A percentile compares a stretch with the other conserved stretches of the same genome.
These are phyloP conservation scores for Phialophora tarda DNA, from an alignment of 2,329 filamentous ascomycete species.

Conservation along the genomic window DNA sequence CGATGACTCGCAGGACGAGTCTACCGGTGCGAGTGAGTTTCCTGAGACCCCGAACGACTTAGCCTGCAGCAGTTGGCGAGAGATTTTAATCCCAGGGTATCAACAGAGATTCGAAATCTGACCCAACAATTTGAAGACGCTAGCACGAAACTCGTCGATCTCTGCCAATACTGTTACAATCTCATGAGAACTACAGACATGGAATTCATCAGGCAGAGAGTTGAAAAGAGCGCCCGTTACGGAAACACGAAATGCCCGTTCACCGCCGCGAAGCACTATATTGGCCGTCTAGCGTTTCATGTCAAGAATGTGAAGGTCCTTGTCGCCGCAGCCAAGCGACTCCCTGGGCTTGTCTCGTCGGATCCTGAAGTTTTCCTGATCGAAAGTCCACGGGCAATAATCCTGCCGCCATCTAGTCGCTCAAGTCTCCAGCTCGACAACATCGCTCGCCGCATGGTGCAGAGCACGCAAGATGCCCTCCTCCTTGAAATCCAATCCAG, in stretches of 20 bases:
- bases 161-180: conserved; percentile 4
- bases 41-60: too few relatives aligned
- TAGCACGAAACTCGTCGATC: background rate
- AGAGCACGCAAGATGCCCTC: background rate
- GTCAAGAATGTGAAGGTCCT: conserved; percentile 49
- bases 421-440: background rate
- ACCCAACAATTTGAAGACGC: background rate
- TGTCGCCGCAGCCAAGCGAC: conserved; percentile 42
- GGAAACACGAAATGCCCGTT: conserved; percentile 37
- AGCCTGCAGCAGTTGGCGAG: background rate
- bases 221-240: background rate
- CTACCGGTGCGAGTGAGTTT: background rate
- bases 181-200: conserved; percentile 4
- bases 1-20: background rate
- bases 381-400: background rate
- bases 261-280: conserved; percentile 46
- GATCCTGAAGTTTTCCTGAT: background rate
- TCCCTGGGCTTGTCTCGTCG: conserved; percentile 44
- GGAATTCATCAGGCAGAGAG: conserved; percentile 8
- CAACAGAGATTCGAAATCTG: conserved; percentile 1
- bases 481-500: background rate
- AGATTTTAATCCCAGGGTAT: background rate
- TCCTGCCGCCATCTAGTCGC: background rate
- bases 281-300: conserved; percentile 55
- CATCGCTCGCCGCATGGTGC: conserved; percentile 9